Evolutionary conservation across 2,329 filamentous ascomycete genomes (phyloP).

Genomic region (Hirsutella thompsonii): DNA sequence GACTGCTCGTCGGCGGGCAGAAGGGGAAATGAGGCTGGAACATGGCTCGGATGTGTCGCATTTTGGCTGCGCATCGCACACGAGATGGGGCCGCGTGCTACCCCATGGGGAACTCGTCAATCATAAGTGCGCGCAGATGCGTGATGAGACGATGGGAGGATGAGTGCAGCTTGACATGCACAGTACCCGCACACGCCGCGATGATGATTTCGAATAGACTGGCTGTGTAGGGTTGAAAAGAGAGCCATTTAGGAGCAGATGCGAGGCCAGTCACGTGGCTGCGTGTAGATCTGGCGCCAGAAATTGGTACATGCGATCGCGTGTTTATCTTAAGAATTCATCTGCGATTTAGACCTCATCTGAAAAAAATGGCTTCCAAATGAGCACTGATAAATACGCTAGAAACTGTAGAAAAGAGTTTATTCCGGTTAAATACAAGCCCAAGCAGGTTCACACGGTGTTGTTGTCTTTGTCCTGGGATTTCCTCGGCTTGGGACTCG

Average conservation of each 20-base stretch:
- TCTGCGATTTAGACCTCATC: neutral
- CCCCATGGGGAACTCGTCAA: too few relatives aligned
- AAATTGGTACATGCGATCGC: neutral
- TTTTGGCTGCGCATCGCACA: too few relatives aligned
- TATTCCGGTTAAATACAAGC: neutral
- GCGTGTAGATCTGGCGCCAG: neutral
- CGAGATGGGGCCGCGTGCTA: too few relatives aligned
- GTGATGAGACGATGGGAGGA: neutral
- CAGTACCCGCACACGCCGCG: too few relatives aligned
- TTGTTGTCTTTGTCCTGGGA: neutral
- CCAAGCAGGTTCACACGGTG: neutral
- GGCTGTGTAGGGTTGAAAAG: neutral
- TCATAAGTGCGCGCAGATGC: too few relatives aligned
- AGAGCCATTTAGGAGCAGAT: neutral
- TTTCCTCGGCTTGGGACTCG: neutral
- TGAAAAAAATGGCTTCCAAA: neutral
- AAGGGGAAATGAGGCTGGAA: too few relatives aligned
- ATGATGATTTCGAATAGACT: too few relatives aligned
- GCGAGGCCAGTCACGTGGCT: slow-evolving; percentile 1
- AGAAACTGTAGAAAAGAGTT: neutral
- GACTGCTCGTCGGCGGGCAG: too few relatives aligned
- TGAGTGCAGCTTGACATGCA: neutral
- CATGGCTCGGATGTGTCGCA: too few relatives aligned
- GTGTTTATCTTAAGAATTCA: neutral
- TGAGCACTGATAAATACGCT: too few relatives aligned